Base-by-base conservation (phyloP, 208 protist genomes). In the Herpetomonas muscarum region DNA sequence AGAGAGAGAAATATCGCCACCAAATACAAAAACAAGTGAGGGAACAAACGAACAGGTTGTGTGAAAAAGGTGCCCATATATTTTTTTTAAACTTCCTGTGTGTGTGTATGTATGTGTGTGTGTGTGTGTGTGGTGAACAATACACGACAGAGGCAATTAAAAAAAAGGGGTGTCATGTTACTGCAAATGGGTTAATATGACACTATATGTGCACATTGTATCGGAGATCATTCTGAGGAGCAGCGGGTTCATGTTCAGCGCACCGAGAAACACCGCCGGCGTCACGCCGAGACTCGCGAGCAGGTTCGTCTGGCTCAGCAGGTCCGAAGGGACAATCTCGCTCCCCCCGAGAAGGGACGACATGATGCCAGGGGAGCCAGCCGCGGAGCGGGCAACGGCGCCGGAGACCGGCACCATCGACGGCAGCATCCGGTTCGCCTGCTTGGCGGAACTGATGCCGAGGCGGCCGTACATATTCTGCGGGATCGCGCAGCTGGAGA, bases 161-260 rank as follows among this genome's bases (percentile, higher is more conserved):
- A n/a, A n/a, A n/a, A n/a, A n/a, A n/a, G n/a, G n/a, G n/a, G n/a
- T n/a, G n/a, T n/a, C n/a, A n/a, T n/a, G n/a, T n/a, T n/a, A n/a
- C n/a, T n/a, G n/a, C n/a, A n/a, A 39, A 58, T 71, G 72, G 53
- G 47, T 36, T 49, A 76, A 55, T 87, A 90, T 87, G 68, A 88
- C 79, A 58, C 83, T 90, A 94, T 94, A 94, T 83, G 79, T 89
- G 53, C 81, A 88, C 84, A 91, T 94, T 90, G 84, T 94, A 88
- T 94, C 87, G 36, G 84, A 84, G 42, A 94, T 78, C 61, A 91
- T 85, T 46, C 81, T 76, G 52, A 94, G 50, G 6, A 94, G 45
- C 17, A 93, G 22, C 1, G 81, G 79, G 60, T 83, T 91, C 17
- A 70, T 60, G 28, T 76, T 66, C 52, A 90, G 54, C 7, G 70